Percentiles rank a stretch among this genome's conserved stretches.
phyloP scores from a whole-genome alignment of 108 stramenopile genomes.

The Skeletonema grethae region DNA sequence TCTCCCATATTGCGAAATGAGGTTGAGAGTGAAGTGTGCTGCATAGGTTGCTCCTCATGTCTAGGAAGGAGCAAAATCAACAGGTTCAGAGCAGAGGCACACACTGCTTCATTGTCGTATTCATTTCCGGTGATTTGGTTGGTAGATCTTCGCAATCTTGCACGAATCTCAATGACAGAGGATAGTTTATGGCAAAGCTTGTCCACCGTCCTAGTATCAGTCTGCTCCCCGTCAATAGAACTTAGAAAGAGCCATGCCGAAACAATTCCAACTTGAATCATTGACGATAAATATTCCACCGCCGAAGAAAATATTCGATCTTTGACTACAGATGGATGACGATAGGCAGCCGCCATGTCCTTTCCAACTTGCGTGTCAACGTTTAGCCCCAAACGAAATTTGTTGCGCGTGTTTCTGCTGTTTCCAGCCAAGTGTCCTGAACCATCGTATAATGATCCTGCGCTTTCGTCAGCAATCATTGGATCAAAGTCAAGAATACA shows the following conservation, averaged over 20 bases:
- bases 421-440: background rate
- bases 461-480: conserved; percentile 6
- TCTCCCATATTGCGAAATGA: conserved; percentile 47
- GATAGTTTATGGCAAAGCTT: conserved; percentile 45
- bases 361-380: conserved; percentile 26
- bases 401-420: conserved; percentile 13
- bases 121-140: conserved; percentile 17
- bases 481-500: conserved; percentile 37
- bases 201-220: conserved; percentile 19
- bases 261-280: conserved; percentile 38
- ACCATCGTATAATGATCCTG: conserved; percentile 2
- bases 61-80: conserved; percentile 33
- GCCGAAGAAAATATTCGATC: conserved; percentile 40
- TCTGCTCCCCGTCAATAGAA: conserved; percentile 4
- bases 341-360: conserved; percentile 16
- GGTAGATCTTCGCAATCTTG: conserved; percentile 30
- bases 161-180: conserved; percentile 35
- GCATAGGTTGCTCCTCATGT: conserved; percentile 16
- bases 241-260: conserved; percentile 30
- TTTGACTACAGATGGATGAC: conserved; percentile 32
- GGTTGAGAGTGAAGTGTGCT: conserved; percentile 13
- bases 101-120: conserved; percentile 46
- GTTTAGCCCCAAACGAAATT: conserved; percentile 10
- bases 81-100: conserved; percentile 32
- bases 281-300: conserved; percentile 37